Percentiles rank a stretch among this genome's conserved stretches.
These are phyloP conservation scores for Blastobotrys terrestris DNA, from an alignment of 805 yeast genomes.

Conservation along the genomic window DNA sequence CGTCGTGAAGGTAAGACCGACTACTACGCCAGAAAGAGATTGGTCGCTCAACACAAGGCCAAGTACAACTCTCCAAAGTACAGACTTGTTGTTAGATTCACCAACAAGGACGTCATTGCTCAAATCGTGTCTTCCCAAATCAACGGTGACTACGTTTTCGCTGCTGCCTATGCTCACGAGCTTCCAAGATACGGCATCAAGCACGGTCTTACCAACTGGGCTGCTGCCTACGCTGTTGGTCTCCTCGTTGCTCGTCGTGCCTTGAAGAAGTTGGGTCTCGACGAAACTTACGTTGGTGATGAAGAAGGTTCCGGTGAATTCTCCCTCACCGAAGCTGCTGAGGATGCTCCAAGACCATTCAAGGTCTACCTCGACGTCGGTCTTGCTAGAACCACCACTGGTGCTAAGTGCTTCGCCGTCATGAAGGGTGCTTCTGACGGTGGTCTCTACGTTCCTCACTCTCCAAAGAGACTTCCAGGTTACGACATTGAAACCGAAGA, in stretches of 20 bases:
- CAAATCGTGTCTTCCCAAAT: slow-evolving; percentile 96
- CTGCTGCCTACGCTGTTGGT: slow-evolving; percentile 99
- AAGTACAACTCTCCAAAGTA: slow-evolving; percentile 99
- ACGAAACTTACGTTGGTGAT: slow-evolving; percentile 97
- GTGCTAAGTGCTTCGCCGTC: slow-evolving; percentile 99
- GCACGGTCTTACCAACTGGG: slow-evolving; percentile 99
- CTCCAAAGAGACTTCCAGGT: slow-evolving; percentile 99
- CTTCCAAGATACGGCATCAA: slow-evolving; percentile 95
- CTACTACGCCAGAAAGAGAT: slow-evolving; percentile 99
- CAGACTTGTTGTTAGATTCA: slow-evolving; percentile 99
- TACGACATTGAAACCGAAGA: slow-evolving; percentile 99
- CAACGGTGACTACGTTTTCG: slow-evolving; percentile 91
- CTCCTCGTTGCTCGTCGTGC: slow-evolving; percentile 98
- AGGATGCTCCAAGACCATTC: slow-evolving; percentile 99
- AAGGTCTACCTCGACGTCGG: slow-evolving; percentile 99
- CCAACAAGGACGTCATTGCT: slow-evolving; percentile 98
- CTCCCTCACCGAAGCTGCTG: slow-evolving; percentile 97
- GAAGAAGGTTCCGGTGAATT: slow-evolving; percentile 99
- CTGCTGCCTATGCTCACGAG: slow-evolving; percentile 99
- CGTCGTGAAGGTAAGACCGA: slow-evolving; percentile 99
- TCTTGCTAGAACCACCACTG: slow-evolving; percentile 99
- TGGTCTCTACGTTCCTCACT: slow-evolving; percentile 99
- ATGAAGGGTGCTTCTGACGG: slow-evolving; percentile 99
- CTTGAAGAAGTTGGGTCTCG: slow-evolving; percentile 93
- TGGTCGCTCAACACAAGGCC: slow-evolving; percentile 99